Percentiles rank a stretch among this genome's conserved stretches.
Evolutionary conservation across 2,329 filamentous ascomycete genomes (phyloP).

Genomic region (Cadophora sp.): DNA sequence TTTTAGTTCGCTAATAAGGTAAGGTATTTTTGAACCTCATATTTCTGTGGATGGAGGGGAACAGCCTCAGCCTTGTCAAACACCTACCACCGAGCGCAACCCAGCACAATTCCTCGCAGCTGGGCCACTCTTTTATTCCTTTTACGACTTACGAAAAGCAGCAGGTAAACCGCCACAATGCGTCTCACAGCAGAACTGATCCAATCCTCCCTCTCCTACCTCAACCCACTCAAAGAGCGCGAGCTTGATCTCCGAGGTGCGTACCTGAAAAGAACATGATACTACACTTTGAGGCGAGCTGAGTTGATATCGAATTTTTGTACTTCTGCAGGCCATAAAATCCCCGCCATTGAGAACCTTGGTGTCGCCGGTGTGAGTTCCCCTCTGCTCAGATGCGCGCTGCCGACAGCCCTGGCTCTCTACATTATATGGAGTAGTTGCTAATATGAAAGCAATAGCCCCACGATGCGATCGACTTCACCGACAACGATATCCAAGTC

Average conservation of each 20-base stretch:
- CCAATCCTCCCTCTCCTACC: constrained; percentile 92
- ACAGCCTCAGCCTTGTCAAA: constrained; percentile 31
- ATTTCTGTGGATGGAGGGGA: constrained; percentile 23
- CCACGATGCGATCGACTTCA: constrained; percentile 97
- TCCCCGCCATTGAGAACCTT: constrained; percentile 96
- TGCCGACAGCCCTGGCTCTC: neutral
- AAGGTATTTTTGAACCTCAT: too few relatives aligned
- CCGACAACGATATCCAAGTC: constrained; percentile 93
- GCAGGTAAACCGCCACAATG: constrained; percentile 60
- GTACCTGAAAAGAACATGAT: constrained; percentile 92
- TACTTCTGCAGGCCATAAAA: constrained; percentile 86
- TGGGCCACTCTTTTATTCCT: neutral
- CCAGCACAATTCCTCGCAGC: constrained; percentile 16
- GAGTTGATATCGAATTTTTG: constrained; percentile 75
- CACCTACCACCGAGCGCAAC: constrained; percentile 1
- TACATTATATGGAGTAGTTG: neutral
- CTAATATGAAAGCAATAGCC: constrained; percentile 61
- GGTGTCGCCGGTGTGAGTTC: constrained; percentile 85
- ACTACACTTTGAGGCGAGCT: constrained; percentile 83
- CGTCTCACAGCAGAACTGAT: constrained; percentile 96
- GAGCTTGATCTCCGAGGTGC: constrained; percentile 99
- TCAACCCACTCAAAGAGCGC: constrained; percentile 98
- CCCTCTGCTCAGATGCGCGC: neutral
- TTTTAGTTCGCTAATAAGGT: constrained; percentile 20
- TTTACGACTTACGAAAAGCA: constrained; percentile 14